Conservation (phyloP, 352 stramenopile species). For the Phytophthora colocasiae region DNA sequence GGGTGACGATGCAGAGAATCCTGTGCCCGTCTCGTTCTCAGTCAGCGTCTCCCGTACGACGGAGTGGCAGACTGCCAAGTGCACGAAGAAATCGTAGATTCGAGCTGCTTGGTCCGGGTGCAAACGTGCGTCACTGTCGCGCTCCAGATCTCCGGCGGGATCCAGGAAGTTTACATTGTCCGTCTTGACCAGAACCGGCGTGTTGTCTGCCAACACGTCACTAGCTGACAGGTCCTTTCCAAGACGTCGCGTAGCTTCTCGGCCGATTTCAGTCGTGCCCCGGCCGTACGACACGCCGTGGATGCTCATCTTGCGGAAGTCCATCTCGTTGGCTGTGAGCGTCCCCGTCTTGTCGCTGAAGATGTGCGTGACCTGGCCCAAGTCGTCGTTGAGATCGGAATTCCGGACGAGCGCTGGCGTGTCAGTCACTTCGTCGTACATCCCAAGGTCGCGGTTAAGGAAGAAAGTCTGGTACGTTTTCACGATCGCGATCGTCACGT, state of each 20-base stretch:
- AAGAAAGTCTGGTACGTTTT: slow-evolving; percentile 90
- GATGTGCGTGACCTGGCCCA: slow-evolving; percentile 90
- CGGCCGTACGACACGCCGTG: slow-evolving; percentile 83
- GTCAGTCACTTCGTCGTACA: slow-evolving; percentile 86
- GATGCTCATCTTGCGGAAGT: slow-evolving; percentile 90
- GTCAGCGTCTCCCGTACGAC: slow-evolving; percentile 81
- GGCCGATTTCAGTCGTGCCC: slow-evolving; percentile 86
- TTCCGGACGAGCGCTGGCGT: slow-evolving; percentile 85
- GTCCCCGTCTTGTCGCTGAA: slow-evolving; percentile 91
- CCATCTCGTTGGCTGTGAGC: slow-evolving; percentile 89
- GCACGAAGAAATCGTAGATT: slow-evolving; percentile 85
- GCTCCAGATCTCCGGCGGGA: slow-evolving; percentile 65
- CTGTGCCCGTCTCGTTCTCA: slow-evolving; percentile 43
- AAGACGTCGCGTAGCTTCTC: slow-evolving; percentile 69
- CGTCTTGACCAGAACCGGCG: slow-evolving; percentile 53
- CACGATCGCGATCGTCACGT: slow-evolving; percentile 89
- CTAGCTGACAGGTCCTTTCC: slow-evolving; percentile 82
- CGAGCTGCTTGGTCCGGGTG: slow-evolving; percentile 66
- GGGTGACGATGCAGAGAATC: slow-evolving; percentile 82
- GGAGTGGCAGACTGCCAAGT: slow-evolving; percentile 87
- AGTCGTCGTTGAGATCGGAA: slow-evolving; percentile 86
- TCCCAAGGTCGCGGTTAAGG: slow-evolving; percentile 84
- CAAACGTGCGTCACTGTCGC: slow-evolving; percentile 49
- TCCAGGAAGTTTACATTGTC: slow-evolving; percentile 89
- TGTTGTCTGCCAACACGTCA: slow-evolving; percentile 77